These are phyloP conservation scores for Amylostereum areolatum DNA, from an alignment of 1,284 basidiomycete genomes.

Conservation along the genomic window DNA sequence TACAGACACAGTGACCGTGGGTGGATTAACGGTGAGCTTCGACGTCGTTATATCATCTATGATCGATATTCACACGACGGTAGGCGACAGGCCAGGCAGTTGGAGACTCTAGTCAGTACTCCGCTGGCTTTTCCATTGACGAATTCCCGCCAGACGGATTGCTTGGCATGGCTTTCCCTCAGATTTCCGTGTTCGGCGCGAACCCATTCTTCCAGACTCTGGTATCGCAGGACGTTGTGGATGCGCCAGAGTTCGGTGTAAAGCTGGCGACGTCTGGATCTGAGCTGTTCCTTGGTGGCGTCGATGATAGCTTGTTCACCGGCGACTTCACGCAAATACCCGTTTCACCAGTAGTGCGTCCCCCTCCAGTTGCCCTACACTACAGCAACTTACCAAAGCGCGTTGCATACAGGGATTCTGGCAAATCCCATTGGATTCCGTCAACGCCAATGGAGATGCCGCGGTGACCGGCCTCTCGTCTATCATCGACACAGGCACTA, in stretches of 20 bases:
- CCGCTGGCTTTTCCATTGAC: neutral
- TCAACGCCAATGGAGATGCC: conserved; percentile 12
- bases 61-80: neutral
- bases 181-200: conserved; percentile 20
- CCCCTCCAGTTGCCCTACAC: neutral
- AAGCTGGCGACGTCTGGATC: conserved; percentile 40
- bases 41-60: conserved; percentile 5
- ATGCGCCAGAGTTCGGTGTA: conserved; percentile 36
- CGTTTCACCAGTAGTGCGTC: conserved; percentile 9
- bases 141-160: conserved; percentile 18
- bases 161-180: conserved; percentile 26
- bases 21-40: conserved; percentile 13
- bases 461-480: conserved; percentile 12
- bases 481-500: conserved; percentile 37
- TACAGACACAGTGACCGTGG: conserved; percentile 19
- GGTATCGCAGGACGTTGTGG: conserved; percentile 23
- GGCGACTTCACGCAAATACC: conserved; percentile 32
- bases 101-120: neutral
- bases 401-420: conserved; percentile 16
- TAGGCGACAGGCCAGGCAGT: conserved; percentile 2
- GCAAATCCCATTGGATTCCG: conserved; percentile 17
- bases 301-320: conserved; percentile 28
- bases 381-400: no score
- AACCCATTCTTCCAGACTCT: conserved; percentile 27
- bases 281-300: conserved; percentile 47